These are phyloP conservation scores for Setaria italica DNA, from an alignment of 202 grass and related monocot species.

Conservation along the genomic window DNA sequence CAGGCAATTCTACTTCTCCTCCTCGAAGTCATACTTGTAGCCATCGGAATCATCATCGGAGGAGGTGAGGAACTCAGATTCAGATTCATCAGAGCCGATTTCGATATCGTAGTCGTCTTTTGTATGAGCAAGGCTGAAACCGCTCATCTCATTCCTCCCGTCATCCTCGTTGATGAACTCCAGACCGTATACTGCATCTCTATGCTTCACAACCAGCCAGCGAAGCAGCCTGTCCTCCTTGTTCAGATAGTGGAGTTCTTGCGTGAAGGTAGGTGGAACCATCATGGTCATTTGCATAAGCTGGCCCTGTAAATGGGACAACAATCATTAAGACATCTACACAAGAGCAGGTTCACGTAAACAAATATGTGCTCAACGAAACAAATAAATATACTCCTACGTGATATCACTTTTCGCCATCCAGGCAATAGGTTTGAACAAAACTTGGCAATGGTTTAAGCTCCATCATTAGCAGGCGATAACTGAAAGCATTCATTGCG, in stretches of 20 bases:
- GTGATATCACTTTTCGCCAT: not conserved
- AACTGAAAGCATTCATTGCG: constrained; percentile 4
- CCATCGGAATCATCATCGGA: not conserved
- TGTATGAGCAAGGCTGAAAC: not conserved
- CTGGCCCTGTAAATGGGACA: constrained; percentile 62
- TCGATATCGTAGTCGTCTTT: constrained; percentile 28
- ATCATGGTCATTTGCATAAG: constrained; percentile 98
- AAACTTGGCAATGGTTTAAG: not conserved
- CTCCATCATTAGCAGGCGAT: not conserved
- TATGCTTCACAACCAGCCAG: constrained; percentile 92
- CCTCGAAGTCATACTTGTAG: constrained; percentile 4
- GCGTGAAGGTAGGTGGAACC: constrained; percentile 79
- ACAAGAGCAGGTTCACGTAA: not conserved
- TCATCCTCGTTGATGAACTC: constrained; percentile 84
- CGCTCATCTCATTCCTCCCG: constrained; percentile 49
- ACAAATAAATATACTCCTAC: not conserved
- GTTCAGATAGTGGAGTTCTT: constrained; percentile 93
- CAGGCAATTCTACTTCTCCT: constrained; percentile 34
- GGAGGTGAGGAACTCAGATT: not conserved
- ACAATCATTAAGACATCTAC: constrained; percentile 23
- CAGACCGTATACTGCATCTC: constrained; percentile 74
- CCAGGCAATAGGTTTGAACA: not conserved
- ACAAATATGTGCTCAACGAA: not conserved
- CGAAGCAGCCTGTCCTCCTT: constrained; percentile 88
- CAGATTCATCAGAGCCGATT: not conserved